Percentiles rank a stretch among this genome's conserved stretches.
Evolutionary conservation across 2,329 filamentous ascomycete species (phyloP).

Genomic region (Penicillium griseofulvum): DNA sequence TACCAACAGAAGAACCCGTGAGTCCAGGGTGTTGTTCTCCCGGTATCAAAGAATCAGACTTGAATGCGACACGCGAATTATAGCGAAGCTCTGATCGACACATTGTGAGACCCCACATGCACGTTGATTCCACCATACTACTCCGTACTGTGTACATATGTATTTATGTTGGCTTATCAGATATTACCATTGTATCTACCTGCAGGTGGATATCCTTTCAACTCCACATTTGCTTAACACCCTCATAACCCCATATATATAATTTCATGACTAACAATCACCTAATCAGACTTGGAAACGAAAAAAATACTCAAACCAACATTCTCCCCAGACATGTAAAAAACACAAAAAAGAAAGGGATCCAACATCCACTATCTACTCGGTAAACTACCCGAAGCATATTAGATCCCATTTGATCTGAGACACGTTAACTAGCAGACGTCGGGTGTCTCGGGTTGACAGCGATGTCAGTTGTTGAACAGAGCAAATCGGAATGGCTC

Average conservation of each 20-base stretch:
- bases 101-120: not conserved
- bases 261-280: not conserved
- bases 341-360: not conserved
- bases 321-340: not conserved
- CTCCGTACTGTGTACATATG: too few species aligned
- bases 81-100: not conserved
- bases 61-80: not conserved
- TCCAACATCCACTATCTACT: not conserved
- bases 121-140: not conserved
- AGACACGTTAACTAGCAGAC: constrained; percentile 15
- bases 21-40: not conserved
- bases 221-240: not conserved
- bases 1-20: not conserved
- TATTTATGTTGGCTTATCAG: not conserved
- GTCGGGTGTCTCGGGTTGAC: constrained; percentile 18
- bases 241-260: too few species aligned
- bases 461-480: constrained; percentile 4
- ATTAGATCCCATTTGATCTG: not conserved
- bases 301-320: not conserved
- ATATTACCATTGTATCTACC: not conserved
- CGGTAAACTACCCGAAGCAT: not conserved
- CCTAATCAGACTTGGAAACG: too few species aligned
- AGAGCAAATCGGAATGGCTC: constrained; percentile 28
- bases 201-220: not conserved
- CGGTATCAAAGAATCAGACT: not conserved